Percentiles rank a stretch among this genome's conserved stretches.
phyloP scores from a whole-genome alignment of 2,329 filamentous ascomycete genomes.

The Aulographum hederae region DNA sequence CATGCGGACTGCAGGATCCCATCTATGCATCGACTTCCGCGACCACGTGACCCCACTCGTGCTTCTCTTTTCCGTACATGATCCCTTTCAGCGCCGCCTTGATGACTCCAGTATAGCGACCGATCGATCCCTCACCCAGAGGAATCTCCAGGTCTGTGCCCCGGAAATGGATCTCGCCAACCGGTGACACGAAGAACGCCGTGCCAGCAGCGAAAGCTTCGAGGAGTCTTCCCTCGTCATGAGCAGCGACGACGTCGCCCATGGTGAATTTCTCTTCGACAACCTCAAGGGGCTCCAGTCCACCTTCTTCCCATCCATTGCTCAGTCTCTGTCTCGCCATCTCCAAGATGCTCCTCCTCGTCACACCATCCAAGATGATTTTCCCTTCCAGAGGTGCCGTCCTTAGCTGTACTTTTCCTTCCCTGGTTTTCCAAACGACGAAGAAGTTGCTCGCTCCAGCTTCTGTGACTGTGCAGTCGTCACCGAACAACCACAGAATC shows the following conservation, averaged over 20 bases:
- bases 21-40: slow-evolving; percentile 18
- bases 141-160: slow-evolving; percentile 22
- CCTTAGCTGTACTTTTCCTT: slow-evolving; percentile 50
- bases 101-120: slow-evolving; percentile 22
- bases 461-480: slow-evolving; percentile 57
- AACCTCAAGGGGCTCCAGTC: slow-evolving; percentile 38
- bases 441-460: slow-evolving; percentile 90
- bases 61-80: slow-evolving; percentile 27
- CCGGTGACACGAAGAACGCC: slow-evolving; percentile 37
- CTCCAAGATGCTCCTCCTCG: slow-evolving; percentile 62
- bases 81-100: slow-evolving; percentile 29
- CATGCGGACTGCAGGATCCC: too few species aligned
- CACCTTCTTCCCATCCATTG: slow-evolving; percentile 8
- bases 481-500: slow-evolving; percentile 82
- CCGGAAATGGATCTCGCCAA: slow-evolving; percentile 26
- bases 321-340: slow-evolving; percentile 46
- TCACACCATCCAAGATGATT: slow-evolving; percentile 77
- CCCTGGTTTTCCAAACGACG: slow-evolving; percentile 53
- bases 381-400: slow-evolving; percentile 71
- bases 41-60: slow-evolving; percentile 29
- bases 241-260: slow-evolving; percentile 53
- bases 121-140: slow-evolving; percentile 19
- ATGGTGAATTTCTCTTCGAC: slow-evolving; percentile 76
- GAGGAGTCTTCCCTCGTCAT: slow-evolving; percentile 55
- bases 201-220: slow-evolving; percentile 82